Evolutionary conservation across 2,329 filamentous ascomycete species (phyloP).

Genomic region (Paraphaeosphaeria sporulosa): DNA sequence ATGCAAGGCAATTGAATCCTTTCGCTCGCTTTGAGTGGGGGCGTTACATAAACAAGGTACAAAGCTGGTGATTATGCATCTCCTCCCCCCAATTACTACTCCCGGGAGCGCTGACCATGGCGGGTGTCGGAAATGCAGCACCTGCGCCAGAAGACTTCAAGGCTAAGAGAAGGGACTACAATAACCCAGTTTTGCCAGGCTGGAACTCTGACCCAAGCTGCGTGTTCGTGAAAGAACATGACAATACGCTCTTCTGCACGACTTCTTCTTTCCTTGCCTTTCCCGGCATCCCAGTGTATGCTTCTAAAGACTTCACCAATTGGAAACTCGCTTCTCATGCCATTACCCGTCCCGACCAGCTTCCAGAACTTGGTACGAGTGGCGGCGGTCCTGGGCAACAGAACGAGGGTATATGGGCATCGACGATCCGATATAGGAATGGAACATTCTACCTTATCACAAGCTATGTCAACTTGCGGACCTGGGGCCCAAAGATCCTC

Average conservation of each 20-base stretch:
- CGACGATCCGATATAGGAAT: conserved; percentile 48
- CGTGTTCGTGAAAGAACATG: conserved; percentile 47
- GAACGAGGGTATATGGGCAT: conserved; percentile 46
- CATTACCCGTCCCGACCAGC: conserved; percentile 40
- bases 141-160: neutral
- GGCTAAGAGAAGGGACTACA: neutral
- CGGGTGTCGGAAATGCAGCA: neutral
- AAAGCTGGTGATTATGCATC: neutral
- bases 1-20: neutral
- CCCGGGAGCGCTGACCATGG: neutral
- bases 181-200: conserved; percentile 57
- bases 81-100: neutral
- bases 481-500: conserved; percentile 39
- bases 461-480: conserved; percentile 23
- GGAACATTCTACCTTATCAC: conserved; percentile 48
- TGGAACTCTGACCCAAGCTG: conserved; percentile 58
- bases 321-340: conserved; percentile 49
- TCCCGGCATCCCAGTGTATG: conserved; percentile 56
- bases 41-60: neutral
- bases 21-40: neutral
- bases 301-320: conserved; percentile 53
- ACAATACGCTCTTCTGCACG: conserved; percentile 53
- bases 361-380: conserved; percentile 27
- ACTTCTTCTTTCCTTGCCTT: conserved; percentile 56
- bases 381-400: neutral